Percentiles rank a stretch among this genome's conserved stretches.
Evolutionary conservation across 495 filamentous ascomycete species (phyloP).

Genomic region (Penicillium pulvis): DNA sequence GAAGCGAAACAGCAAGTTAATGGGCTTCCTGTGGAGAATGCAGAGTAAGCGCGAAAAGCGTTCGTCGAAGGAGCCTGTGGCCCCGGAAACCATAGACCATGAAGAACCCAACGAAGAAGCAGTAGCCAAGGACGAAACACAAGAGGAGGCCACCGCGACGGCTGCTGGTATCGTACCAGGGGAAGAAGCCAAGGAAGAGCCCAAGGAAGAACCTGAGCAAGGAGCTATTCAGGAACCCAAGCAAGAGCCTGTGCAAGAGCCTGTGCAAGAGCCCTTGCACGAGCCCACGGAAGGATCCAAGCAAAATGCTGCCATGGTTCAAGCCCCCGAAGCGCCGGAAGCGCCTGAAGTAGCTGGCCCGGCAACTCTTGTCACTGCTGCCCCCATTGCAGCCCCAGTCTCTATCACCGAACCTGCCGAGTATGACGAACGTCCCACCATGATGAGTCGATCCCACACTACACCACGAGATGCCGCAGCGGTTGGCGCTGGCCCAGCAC

Average conservation of each 20-base stretch:
- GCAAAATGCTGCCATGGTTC: slow-evolving; percentile 5
- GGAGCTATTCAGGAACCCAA: background rate
- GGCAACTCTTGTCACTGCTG: slow-evolving; percentile 10
- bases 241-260: background rate
- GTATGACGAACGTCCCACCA: slow-evolving; percentile 1
- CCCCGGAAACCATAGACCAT: background rate
- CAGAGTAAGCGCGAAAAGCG: slow-evolving; percentile 30
- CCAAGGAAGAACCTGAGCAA: background rate
- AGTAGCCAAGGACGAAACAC: slow-evolving; percentile 4
- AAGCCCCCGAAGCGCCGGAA: slow-evolving; percentile 1
- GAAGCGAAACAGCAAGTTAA: slow-evolving; percentile 30
- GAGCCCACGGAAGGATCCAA: background rate
- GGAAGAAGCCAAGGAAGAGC: background rate
- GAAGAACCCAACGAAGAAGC: slow-evolving; percentile 3
- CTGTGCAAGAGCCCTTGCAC: background rate
- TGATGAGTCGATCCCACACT: slow-evolving; percentile 8
- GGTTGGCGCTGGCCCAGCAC: slow-evolving; percentile 5
- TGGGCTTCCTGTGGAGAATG: slow-evolving; percentile 33
- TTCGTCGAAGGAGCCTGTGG: background rate
- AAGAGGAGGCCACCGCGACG: slow-evolving; percentile 6
- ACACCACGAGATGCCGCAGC: slow-evolving; percentile 22
- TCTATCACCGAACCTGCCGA: slow-evolving; percentile 5
- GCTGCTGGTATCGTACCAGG: background rate
- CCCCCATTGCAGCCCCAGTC: slow-evolving; percentile 13
- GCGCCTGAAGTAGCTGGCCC: slow-evolving; percentile 14